These are phyloP conservation scores for Penicillium oxalicum DNA, from an alignment of 2,329 filamentous ascomycete genomes.

Conservation along the genomic window DNA sequence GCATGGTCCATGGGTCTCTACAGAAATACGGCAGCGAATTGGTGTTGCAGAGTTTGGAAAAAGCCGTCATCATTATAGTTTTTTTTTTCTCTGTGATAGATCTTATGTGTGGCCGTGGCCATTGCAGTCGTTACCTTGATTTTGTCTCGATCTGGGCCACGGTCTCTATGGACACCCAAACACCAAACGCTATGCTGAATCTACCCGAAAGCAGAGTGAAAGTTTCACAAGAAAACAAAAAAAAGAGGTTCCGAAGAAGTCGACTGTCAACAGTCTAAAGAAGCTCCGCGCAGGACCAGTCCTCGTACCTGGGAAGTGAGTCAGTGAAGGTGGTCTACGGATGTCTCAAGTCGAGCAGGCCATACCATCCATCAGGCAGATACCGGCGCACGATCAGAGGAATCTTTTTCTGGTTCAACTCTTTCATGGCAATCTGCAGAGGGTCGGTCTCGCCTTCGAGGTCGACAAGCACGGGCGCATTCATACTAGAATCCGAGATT, in stretches of 20 bases:
- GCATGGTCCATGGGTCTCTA: no score
- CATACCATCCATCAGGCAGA: constrained; percentile 91
- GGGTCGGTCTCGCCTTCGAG: constrained; percentile 97
- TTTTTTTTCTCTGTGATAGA: constrained; percentile 11
- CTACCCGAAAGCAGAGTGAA: constrained; percentile 20
- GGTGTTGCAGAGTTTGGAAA: constrained; percentile 1
- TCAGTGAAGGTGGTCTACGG: constrained; percentile 6
- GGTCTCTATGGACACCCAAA: constrained; percentile 30
- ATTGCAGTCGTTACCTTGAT: constrained; percentile 11
- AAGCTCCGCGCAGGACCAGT: constrained; percentile 97
- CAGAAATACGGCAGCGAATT: background rate
- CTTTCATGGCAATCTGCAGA: constrained; percentile 94
- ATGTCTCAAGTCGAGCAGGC: constrained; percentile 18
- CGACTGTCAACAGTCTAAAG: constrained; percentile 42
- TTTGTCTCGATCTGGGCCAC: constrained; percentile 16
- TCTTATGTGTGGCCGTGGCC: constrained; percentile 16
- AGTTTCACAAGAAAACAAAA: constrained; percentile 5
- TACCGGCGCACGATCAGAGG: constrained; percentile 91
- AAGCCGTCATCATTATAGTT: constrained; percentile 19
- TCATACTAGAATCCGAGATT: constrained; percentile 61
- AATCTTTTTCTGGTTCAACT: constrained; percentile 97
- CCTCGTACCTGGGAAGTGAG: constrained; percentile 67
- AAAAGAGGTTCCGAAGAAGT: constrained; percentile 12
- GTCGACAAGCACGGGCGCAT: constrained; percentile 92
- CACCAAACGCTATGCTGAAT: constrained; percentile 40